Base-by-base conservation (phyloP, 2,329 filamentous ascomycete genomes). In the Talaromyces sp. region DNA sequence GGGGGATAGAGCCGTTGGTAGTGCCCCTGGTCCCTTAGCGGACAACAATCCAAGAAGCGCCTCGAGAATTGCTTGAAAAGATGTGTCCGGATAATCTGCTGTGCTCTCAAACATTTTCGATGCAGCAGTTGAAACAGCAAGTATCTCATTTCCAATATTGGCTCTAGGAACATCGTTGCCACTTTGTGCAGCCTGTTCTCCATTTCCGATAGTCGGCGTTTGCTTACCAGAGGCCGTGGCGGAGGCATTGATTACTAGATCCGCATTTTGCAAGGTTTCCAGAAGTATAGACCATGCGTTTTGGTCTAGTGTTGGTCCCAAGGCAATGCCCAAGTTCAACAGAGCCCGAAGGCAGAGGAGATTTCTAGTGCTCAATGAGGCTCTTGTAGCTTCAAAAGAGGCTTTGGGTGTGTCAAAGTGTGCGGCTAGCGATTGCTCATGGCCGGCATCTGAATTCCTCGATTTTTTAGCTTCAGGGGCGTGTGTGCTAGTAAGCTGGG, bases 291-390 rank as follows among this genome's bases (percentile, higher is more conserved):
- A 88, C 91, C 96, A 99, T 0, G 94, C 75, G 65, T 73, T 91
- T 14, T 85, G 83, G 41, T 90, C 88, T 0, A 99, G 82, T 0
- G 92, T 97, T 3, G 95, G 93, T 0, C 95, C 95, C 1, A 99
- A 80, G 2, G 95, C 95, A 72, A 98, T 99, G 1, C 95, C 95
- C 3, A 99, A 80, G 70, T 99, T 99, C n/a, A 99, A 81, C 16
- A 99, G 82, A 35, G 95, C 95, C 72, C 96, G 84, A 50, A 99
- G 81, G 71, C 95, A 99, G 1, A 98, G 82, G 3, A 99, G 81
- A 72, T 99, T 98, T 8, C 95, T 86, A 2, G 93, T 94, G 69
- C 92, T 97, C 9, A 98, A 82, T 3, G 87, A 85, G 63, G 82
- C 81, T 0, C 77, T 70, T 65, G 65, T 76, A 73, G 33, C 78